Conservation (phyloP, 306 rosid genomes). For the Prunus mongolica region DNA sequence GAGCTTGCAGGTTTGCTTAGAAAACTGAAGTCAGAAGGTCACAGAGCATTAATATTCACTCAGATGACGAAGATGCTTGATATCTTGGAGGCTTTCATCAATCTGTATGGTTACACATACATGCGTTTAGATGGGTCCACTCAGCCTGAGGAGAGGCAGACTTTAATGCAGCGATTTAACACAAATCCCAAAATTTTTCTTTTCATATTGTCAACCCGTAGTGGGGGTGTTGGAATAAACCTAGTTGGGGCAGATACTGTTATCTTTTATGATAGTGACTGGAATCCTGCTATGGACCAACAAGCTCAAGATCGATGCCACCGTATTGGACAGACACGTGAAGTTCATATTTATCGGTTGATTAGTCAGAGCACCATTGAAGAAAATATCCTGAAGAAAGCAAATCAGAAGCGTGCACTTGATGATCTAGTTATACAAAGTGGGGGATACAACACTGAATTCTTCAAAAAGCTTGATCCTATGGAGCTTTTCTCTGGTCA, state of each 20-base stretch:
- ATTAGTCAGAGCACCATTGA: slow-evolving; percentile 96
- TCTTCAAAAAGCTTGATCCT: slow-evolving; percentile 97
- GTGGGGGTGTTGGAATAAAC: slow-evolving; percentile 99
- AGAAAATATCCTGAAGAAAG: slow-evolving; percentile 96
- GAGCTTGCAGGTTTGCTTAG: slow-evolving; percentile 80
- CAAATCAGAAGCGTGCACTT: slow-evolving; percentile 96
- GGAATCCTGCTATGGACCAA: slow-evolving; percentile 99
- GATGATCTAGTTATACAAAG: slow-evolving; percentile 97
- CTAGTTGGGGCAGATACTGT: slow-evolving; percentile 99
- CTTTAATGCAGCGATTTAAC: slow-evolving; percentile 93
- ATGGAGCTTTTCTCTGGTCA: slow-evolving; percentile 91
- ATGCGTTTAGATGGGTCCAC: slow-evolving; percentile 99
- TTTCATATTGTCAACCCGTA: slow-evolving; percentile 95
- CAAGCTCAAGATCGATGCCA: slow-evolving; percentile 99
- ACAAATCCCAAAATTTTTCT: slow-evolving; percentile 89
- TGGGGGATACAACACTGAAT: slow-evolving; percentile 96
- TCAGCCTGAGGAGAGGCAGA: slow-evolving; percentile 95
- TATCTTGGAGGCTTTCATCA: slow-evolving; percentile 88
- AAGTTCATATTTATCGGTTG: slow-evolving; percentile 90
- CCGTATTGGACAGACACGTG: slow-evolving; percentile 98
- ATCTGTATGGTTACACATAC: slow-evolving; percentile 95
- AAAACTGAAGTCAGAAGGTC: slow-evolving; percentile 87
- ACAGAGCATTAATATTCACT: slow-evolving; percentile 86
- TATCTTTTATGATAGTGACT: slow-evolving; percentile 95
- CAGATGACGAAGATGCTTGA: slow-evolving; percentile 99